These are phyloP conservation scores for Yueomyces sinensis DNA, from an alignment of 805 yeast genomes.

Conservation along the genomic window DNA sequence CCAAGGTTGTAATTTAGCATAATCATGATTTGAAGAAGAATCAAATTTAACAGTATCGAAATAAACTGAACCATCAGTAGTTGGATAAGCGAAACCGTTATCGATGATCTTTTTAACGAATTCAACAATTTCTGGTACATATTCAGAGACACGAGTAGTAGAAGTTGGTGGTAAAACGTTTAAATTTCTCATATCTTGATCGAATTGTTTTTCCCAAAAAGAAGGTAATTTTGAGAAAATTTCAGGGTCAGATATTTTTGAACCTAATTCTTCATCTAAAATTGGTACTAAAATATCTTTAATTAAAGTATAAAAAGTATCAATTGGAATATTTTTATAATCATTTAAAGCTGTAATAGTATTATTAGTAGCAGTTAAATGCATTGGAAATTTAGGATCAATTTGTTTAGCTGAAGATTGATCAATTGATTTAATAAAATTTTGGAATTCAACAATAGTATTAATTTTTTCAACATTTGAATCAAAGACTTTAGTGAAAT, in stretches of 20 bases:
- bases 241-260: slow-evolving; percentile 69
- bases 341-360: slow-evolving; percentile 27
- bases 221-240: slow-evolving; percentile 74
- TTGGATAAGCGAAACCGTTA: slow-evolving; percentile 75
- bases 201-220: slow-evolving; percentile 77
- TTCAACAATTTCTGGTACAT: slow-evolving; percentile 79
- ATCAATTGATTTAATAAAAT: slow-evolving; percentile 42
- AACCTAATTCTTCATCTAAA: slow-evolving; percentile 61
- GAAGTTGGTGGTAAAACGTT: slow-evolving; percentile 77
- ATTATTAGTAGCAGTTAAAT: slow-evolving; percentile 50
- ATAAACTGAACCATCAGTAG: slow-evolving; percentile 88
- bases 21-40: slow-evolving; percentile 52
- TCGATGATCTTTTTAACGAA: slow-evolving; percentile 63
- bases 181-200: slow-evolving; percentile 72
- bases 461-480: slow-evolving; percentile 5
- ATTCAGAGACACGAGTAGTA: slow-evolving; percentile 91
- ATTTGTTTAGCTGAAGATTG: slow-evolving; percentile 34
- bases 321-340: slow-evolving; percentile 14
- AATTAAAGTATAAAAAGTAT: slow-evolving; percentile 33
- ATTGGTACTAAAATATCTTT: slow-evolving; percentile 66
- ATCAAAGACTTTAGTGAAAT: slow-evolving; percentile 29
- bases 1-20: slow-evolving; percentile 98
- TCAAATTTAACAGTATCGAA: slow-evolving; percentile 84
- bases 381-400: slow-evolving; percentile 84
- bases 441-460: slow-evolving; percentile 26